Evolutionary conservation across 306 rosid species (phyloP).

Genomic region (Lupinus albus): DNA sequence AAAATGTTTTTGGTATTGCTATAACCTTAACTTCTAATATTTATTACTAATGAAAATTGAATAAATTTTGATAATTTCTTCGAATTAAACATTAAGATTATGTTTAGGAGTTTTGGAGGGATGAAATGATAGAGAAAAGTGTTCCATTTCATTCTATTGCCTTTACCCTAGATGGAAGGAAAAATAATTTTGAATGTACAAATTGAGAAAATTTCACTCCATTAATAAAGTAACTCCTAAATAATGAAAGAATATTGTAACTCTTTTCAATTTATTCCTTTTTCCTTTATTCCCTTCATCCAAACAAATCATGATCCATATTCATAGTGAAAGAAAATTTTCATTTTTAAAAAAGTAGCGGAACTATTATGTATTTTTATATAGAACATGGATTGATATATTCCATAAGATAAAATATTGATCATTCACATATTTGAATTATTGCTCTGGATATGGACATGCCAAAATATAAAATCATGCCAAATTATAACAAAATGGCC

Average conservation of each 20-base stretch:
- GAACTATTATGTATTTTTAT: background rate
- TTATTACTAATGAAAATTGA: background rate
- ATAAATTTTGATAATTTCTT: background rate
- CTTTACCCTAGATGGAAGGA: too few relatives aligned
- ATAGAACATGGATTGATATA: background rate
- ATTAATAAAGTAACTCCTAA: too few relatives aligned
- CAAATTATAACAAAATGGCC: background rate
- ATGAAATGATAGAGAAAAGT: too few relatives aligned
- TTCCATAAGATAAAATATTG: background rate
- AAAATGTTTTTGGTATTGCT: background rate
- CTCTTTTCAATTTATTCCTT: too few relatives aligned
- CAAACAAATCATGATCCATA: background rate
- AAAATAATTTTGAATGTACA: too few relatives aligned
- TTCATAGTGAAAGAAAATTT: background rate
- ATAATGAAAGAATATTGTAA: too few relatives aligned
- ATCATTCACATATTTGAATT: background rate
- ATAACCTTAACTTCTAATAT: background rate
- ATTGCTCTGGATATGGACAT: background rate
- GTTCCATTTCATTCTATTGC: too few relatives aligned
- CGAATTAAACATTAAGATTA: background rate
- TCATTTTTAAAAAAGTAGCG: background rate
- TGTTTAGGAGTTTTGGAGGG: too few relatives aligned
- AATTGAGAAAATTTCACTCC: too few relatives aligned
- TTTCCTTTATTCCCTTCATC: too few relatives aligned
- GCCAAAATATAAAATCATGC: background rate